A percentile compares a stretch with the other conserved stretches of the same genome.
phyloP scores from a whole-genome alignment of 2,329 filamentous ascomycete species.

The Curvularia spicifera region DNA sequence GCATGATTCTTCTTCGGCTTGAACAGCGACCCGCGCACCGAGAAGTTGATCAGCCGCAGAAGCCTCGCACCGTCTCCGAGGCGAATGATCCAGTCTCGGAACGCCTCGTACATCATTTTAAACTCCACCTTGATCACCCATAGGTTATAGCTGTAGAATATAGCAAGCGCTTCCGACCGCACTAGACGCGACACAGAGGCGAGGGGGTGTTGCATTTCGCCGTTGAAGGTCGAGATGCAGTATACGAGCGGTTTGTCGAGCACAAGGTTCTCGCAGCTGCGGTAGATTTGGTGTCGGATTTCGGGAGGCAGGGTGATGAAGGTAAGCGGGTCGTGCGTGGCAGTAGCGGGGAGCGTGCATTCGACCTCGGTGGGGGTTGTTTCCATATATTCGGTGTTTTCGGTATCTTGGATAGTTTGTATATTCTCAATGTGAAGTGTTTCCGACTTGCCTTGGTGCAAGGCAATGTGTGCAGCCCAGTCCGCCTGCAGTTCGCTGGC shows the following conservation, averaged over 20 bases:
- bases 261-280: slow-evolving; percentile 45
- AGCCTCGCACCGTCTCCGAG: slow-evolving; percentile 41
- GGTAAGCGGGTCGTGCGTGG: slow-evolving; percentile 26
- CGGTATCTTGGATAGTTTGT: background rate
- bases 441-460: slow-evolving; percentile 20
- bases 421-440: slow-evolving; percentile 19
- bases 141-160: slow-evolving; percentile 51
- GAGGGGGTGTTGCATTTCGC: slow-evolving; percentile 48
- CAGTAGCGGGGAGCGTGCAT: slow-evolving; percentile 6
- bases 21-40: slow-evolving; percentile 44
- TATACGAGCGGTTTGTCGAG: slow-evolving; percentile 48
- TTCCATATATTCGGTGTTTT: background rate
- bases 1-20: slow-evolving; percentile 38
- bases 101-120: slow-evolving; percentile 50
- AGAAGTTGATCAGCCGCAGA: slow-evolving; percentile 43
- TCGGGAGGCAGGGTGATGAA: slow-evolving; percentile 48
- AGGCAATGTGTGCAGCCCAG: slow-evolving; percentile 28
- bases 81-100: slow-evolving; percentile 48
- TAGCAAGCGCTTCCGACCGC: slow-evolving; percentile 47
- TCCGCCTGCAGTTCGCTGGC: slow-evolving; percentile 26
- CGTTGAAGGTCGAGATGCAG: slow-evolving; percentile 50
- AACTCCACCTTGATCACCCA: slow-evolving; percentile 51
- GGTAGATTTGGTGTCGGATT: slow-evolving; percentile 48
- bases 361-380: background rate
- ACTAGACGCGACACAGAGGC: slow-evolving; percentile 45